Base-by-base conservation (phyloP, 2,329 filamentous ascomycete genomes). In the Graphilbum fragrans region DNA sequence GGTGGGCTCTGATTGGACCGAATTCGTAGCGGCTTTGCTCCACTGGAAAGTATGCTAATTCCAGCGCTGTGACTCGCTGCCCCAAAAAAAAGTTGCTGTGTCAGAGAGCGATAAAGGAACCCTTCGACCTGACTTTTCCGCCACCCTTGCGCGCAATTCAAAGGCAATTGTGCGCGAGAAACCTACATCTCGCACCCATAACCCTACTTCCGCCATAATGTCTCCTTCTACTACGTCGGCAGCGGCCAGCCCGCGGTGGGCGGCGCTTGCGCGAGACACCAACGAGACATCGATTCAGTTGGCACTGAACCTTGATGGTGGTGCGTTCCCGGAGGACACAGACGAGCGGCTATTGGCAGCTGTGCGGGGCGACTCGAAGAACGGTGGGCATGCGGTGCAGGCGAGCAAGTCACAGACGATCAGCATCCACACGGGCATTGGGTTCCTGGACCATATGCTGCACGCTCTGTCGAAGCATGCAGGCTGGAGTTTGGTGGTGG, bases 261-360 rank as follows among this genome's bases (percentile, higher is more conserved):
- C 86, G 39, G 76, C 80, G 41, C 67, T 96, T 53, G 79, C 82
- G 49, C 86, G 92, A 59, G 82, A 90, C 63, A 98, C 92, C 56
- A 96, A 96, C 67, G 92, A 98, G 69, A 98, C 92, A 58, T 94
- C 93, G 60, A 94, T 98, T 62, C 80, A 92, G 58, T 72, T 96
- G 49, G 85, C 86, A 32, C 72, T 98, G 53, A 94, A 92, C 65
- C 75, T 98, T 47, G 92, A 98, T 63, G 92, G 92, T 58, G 92
- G 90, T 55, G 70, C 69, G 34, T 82, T 86, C 58, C 77, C 82
- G 21, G 68, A 74, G 14, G 71, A 81, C 32, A 75, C 74, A 42
- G 73, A 82, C 55, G 55, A 67, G 41, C 68, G 64, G 47, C 66
- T 77, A 47, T 40, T 29, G 16, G 62, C 69, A 47, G 63, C 70